phyloP scores from a whole-genome alignment of 169 alveolate species.

The Babesia bovis region DNA sequence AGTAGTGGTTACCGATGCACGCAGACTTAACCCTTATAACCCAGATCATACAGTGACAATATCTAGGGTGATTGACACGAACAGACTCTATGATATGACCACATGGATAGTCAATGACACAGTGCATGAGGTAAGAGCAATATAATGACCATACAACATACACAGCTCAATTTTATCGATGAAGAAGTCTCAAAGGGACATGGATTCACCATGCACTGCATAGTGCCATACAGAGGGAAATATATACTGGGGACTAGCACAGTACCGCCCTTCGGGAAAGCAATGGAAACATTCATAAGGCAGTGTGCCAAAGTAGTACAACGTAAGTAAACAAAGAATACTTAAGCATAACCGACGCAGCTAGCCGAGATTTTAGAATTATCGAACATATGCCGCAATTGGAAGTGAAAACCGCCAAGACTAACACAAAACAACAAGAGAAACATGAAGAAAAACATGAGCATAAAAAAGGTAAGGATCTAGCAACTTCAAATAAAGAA shows the following conservation, averaged over 20 bases:
- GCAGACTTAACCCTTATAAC: background rate
- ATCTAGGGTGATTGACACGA: slow-evolving; percentile 8
- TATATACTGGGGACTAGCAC: slow-evolving; percentile 8
- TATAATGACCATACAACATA: background rate
- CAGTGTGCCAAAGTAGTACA: slow-evolving; percentile 9
- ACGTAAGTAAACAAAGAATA: background rate
- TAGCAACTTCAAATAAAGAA: background rate
- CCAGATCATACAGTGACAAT: slow-evolving; percentile 1
- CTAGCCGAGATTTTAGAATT: slow-evolving; percentile 24
- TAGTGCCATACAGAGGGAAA: slow-evolving; percentile 11
- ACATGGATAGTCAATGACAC: slow-evolving; percentile 14
- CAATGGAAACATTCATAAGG: slow-evolving; percentile 32
- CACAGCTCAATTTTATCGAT: slow-evolving; percentile 15
- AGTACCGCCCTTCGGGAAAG: slow-evolving; percentile 31
- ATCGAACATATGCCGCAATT: background rate
- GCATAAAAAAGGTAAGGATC: background rate
- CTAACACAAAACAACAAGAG: background rate
- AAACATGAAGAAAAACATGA: background rate
- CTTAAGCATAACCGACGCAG: background rate
- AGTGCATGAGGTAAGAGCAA: background rate
- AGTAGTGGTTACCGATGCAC: slow-evolving; percentile 9
- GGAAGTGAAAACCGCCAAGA: background rate
- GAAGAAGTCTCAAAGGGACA: slow-evolving; percentile 5
- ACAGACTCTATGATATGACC: slow-evolving; percentile 12
- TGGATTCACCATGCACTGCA: slow-evolving; percentile 25